Percentiles rank a stretch among this genome's conserved stretches.
Conservation (phyloP, 306 rosid species). For the Hylodesmum podocarpum region DNA sequence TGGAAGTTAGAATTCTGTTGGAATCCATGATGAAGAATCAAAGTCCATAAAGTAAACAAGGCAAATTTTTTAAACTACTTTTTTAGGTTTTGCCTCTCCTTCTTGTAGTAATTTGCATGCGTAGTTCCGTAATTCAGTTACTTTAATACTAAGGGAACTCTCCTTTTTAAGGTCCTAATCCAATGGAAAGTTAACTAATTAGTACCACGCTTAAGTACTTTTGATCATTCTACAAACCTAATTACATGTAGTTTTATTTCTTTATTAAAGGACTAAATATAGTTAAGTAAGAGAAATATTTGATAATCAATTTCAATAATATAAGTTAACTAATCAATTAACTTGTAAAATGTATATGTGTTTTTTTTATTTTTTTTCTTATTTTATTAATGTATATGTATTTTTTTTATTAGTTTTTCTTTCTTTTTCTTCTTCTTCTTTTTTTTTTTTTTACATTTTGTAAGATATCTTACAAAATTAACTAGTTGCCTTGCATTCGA, state of each 20-base stretch:
- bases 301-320: too few relatives aligned
- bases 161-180: conserved; percentile 21
- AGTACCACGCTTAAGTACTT: conserved; percentile 44
- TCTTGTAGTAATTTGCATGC: conserved; percentile 41
- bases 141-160: conserved; percentile 40
- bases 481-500: too few relatives aligned
- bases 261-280: conserved; percentile 16
- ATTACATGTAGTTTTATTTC: conserved; percentile 14
- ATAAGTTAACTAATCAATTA: too few relatives aligned
- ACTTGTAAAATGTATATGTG: too few relatives aligned
- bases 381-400: too few relatives aligned
- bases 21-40: conserved; percentile 39
- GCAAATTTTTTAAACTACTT: conserved; percentile 21
- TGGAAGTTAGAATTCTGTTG: conserved; percentile 60
- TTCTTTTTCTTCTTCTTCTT: too few relatives aligned
- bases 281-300: too few relatives aligned
- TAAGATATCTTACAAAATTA: too few relatives aligned
- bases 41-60: conserved; percentile 24
- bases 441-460: too few relatives aligned
- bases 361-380: too few relatives aligned
- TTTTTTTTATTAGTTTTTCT: too few relatives aligned
- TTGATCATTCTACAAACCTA: conserved; percentile 30
- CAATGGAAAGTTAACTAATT: conserved; percentile 14
- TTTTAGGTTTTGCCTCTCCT: conserved; percentile 11
- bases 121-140: conserved; percentile 33